Conservation (phyloP, 2,329 filamentous ascomycete species). For the Simplicillium aogashimaense region DNA sequence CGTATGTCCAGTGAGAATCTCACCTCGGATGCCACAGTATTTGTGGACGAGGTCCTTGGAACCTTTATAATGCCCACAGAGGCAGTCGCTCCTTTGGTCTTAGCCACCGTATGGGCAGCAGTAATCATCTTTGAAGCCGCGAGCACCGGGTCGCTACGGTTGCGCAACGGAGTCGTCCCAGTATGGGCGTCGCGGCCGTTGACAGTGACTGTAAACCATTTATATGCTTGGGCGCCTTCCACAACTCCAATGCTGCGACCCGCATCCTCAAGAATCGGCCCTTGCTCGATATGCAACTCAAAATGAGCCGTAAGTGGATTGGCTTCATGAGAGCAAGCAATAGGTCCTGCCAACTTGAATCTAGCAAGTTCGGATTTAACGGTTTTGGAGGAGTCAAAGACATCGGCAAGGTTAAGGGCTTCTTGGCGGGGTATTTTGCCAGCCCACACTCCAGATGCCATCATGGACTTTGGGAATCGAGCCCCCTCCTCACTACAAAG, state of each 20-base stretch:
- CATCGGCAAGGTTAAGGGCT: conserved; percentile 56
- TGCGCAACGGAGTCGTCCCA: conserved; percentile 20
- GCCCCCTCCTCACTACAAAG: conserved; percentile 63
- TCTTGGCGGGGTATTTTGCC: conserved; percentile 50
- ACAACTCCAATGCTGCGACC: conserved; percentile 19
- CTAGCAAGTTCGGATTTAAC: conserved; percentile 46
- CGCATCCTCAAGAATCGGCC: conserved; percentile 54
- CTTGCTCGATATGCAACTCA: conserved; percentile 80
- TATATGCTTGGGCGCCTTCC: conserved; percentile 20
- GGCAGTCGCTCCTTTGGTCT: conserved; percentile 14
- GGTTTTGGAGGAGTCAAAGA: conserved; percentile 17
- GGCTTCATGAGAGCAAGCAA: conserved; percentile 8
- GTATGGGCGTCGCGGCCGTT: conserved; percentile 19
- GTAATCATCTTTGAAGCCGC: conserved; percentile 24
- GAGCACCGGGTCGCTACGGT: conserved; percentile 22
- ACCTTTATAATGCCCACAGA: conserved; percentile 21
- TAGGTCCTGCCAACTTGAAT: conserved; percentile 51
- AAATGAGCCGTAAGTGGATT: conserved; percentile 67
- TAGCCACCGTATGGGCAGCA: conserved; percentile 16
- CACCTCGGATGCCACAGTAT: conserved; percentile 59
- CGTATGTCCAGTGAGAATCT: conserved; percentile 59
- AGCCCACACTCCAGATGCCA: conserved; percentile 71
- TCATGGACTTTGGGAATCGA: conserved; percentile 66
- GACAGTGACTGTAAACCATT: conserved; percentile 19
- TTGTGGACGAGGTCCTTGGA: conserved; percentile 55